phyloP scores from a whole-genome alignment of 345 rosid genomes.

The Linum trigynum region DNA sequence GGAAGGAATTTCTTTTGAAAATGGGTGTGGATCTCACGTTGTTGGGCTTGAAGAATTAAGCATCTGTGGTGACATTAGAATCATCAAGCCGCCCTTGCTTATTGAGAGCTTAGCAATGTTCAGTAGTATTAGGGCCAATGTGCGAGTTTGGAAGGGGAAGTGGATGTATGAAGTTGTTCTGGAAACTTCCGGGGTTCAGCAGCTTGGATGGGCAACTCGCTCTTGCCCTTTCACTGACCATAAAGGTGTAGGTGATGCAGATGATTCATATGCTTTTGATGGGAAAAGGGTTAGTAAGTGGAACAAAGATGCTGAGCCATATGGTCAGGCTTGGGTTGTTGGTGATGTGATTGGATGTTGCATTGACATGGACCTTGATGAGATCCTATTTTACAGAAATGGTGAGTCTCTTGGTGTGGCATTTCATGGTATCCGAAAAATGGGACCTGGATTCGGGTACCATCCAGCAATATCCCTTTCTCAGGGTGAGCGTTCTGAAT shows the following conservation, averaged over 20 bases:
- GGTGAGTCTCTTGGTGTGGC: constrained; percentile 82
- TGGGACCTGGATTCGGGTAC: constrained; percentile 77
- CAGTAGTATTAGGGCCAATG: constrained; percentile 82
- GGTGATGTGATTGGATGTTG: constrained; percentile 96
- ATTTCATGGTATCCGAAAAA: constrained; percentile 60
- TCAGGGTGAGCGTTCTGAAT: constrained; percentile 79
- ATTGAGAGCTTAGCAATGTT: constrained; percentile 84
- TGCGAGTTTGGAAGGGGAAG: constrained; percentile 82
- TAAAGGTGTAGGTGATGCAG: constrained; percentile 95
- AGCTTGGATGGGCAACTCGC: constrained; percentile 92
- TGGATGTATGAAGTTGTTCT: constrained; percentile 96
- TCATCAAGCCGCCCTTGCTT: constrained; percentile 54
- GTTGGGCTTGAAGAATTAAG: constrained; percentile 63
- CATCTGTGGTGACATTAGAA: constrained; percentile 73
- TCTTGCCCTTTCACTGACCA: constrained; percentile 85
- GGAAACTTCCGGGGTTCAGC: constrained; percentile 90
- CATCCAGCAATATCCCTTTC: constrained; percentile 90
- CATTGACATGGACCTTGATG: constrained; percentile 57
- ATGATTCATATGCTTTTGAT: constrained; percentile 97
- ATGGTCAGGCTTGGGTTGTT: constrained; percentile 87
- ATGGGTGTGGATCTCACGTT: constrained; percentile 36
- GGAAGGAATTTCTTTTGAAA: constrained; percentile 50
- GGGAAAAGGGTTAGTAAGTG: constrained; percentile 88
- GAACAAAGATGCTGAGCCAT: constrained; percentile 65
- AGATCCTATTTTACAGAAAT: constrained; percentile 74